Percentiles rank a stretch among this genome's conserved stretches.
phyloP scores from a whole-genome alignment of 2,329 filamentous ascomycete genomes.

The Dactylonectria macrodidyma region DNA sequence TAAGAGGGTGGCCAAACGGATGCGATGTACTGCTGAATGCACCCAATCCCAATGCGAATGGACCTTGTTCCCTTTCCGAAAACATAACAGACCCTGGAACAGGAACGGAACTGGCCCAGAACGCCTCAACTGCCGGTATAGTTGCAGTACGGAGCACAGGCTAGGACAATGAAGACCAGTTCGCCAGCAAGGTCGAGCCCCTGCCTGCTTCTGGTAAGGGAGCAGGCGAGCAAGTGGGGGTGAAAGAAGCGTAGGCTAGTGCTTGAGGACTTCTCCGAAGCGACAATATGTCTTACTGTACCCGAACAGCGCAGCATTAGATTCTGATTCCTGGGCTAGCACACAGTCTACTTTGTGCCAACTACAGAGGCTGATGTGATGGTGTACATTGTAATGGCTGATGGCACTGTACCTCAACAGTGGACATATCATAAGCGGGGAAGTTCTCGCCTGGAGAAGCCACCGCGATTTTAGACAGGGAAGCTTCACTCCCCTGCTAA shows the following conservation, averaged over 20 bases:
- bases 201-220: slow-evolving; percentile 18
- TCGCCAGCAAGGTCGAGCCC: neutral
- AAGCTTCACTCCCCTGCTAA: neutral
- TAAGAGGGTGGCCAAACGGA: neutral
- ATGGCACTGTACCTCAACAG: too few relatives aligned
- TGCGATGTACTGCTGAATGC: neutral
- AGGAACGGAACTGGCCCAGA: neutral
- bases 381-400: neutral
- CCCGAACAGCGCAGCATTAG: neutral
- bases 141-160: neutral
- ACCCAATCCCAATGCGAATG: neutral
- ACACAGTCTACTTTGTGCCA: neutral
- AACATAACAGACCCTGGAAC: neutral
- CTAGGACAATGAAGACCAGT: neutral
- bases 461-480: neutral
- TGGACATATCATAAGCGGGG: neutral
- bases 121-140: neutral
- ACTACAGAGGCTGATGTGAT: neutral
- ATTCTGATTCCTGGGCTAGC: neutral
- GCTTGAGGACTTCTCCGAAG: neutral
- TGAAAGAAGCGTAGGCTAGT: neutral
- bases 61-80: neutral
- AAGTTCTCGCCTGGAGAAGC: neutral
- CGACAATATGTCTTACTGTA: neutral
- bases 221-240: slow-evolving; percentile 6